Conservation (phyloP, 31 red algal species). For the Asparagopsis taxiformis region DNA sequence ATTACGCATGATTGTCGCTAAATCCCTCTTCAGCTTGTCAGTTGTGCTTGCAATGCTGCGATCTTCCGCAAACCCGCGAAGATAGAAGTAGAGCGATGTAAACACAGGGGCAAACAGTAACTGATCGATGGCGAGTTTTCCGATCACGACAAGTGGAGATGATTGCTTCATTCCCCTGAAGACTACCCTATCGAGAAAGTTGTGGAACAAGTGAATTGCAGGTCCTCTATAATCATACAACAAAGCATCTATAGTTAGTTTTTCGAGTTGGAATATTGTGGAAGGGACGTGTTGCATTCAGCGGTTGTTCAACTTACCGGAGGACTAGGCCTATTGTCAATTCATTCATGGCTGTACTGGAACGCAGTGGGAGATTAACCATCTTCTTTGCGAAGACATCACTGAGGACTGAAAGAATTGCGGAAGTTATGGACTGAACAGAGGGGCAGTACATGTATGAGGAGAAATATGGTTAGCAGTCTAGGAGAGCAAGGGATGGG, state of each 20-base stretch:
- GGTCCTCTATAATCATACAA: constrained; percentile 70
- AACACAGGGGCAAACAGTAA: constrained; percentile 82
- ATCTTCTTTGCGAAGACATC: constrained; percentile 48
- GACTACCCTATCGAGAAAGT: constrained; percentile 49
- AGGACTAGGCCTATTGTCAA: constrained; percentile 60
- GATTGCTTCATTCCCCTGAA: constrained; percentile 43
- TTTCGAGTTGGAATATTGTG: background rate
- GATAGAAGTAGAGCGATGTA: constrained; percentile 76
- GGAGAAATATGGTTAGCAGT: background rate
- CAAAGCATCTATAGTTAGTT: no score
- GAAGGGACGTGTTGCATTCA: background rate
- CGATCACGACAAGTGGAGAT: constrained; percentile 33
- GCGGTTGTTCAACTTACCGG: constrained; percentile 15
- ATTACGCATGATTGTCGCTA: constrained; percentile 69
- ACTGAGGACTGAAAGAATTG: constrained; percentile 38
- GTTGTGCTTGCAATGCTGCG: constrained; percentile 34
- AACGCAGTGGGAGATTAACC: constrained; percentile 14
- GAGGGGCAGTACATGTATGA: no score
- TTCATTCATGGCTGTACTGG: constrained; percentile 59
- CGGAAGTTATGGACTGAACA: constrained; percentile 26
- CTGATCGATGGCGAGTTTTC: constrained; percentile 82
- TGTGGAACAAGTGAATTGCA: constrained; percentile 68
- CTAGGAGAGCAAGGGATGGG: background rate
- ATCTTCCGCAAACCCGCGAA: constrained; percentile 53
- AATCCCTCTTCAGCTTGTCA: constrained; percentile 39